These are phyloP conservation scores for Domatiomyces globalis DNA, from an alignment of 2,329 filamentous ascomycete genomes.

Conservation along the genomic window DNA sequence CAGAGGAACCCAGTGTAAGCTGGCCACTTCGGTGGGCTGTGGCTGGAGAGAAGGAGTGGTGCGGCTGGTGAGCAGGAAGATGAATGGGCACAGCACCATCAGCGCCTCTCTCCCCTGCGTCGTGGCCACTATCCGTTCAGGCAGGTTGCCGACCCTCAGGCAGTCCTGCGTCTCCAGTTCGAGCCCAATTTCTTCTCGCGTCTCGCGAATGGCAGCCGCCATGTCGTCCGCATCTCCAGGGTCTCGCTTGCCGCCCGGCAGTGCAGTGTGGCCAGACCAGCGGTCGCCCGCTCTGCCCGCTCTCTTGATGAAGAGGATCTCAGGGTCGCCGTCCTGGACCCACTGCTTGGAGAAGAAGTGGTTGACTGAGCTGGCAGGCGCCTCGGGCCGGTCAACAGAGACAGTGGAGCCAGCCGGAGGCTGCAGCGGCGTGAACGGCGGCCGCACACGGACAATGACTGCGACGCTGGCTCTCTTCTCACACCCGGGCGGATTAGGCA, in stretches of 20 bases:
- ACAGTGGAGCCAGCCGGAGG: conserved; percentile 17
- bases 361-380: conserved; percentile 25
- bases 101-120: conserved; percentile 49
- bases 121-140: conserved; percentile 51
- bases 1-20: conserved; percentile 55
- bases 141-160: conserved; percentile 45
- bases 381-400: conserved; percentile 11
- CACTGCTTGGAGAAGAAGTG: conserved; percentile 50
- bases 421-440: conserved; percentile 42
- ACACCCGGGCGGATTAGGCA: conserved; percentile 33
- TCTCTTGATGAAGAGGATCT: conserved; percentile 58
- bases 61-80: conserved; percentile 48
- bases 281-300: conserved; percentile 50
- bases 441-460: conserved; percentile 48
- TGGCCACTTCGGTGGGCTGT: conserved; percentile 55
- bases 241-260: conserved; percentile 55
- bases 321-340: conserved; percentile 52
- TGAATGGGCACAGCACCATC: conserved; percentile 56
- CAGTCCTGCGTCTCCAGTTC: conserved; percentile 38
- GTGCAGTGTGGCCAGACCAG: conserved; percentile 55
- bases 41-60: conserved; percentile 43
- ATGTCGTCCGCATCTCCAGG: conserved; percentile 49
- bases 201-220: conserved; percentile 49
- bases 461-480: conserved; percentile 53
- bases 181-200: conserved; percentile 52